These are phyloP conservation scores for Penicillium sp. DNA, from an alignment of 2,329 filamentous ascomycete genomes.

Conservation along the genomic window DNA sequence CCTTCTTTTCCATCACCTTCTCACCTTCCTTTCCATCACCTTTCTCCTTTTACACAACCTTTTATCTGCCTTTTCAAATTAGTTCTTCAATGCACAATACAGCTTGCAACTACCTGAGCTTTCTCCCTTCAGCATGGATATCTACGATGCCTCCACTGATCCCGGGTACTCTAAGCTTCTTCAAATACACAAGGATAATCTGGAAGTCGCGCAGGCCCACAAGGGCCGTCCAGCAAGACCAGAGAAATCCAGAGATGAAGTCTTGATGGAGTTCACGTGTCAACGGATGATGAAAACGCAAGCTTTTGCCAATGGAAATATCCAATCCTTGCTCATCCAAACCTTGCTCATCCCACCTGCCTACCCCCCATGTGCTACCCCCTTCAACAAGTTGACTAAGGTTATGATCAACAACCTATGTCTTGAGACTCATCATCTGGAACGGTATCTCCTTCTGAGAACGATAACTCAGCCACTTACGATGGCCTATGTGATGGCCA, in stretches of 20 bases:
- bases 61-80: no score
- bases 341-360: no score
- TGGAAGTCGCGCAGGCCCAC: conserved; percentile 10
- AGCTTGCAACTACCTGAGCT: no score
- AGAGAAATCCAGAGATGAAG: conserved; percentile 14
- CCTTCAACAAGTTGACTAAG: conserved; percentile 20
- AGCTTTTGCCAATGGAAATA: not conserved
- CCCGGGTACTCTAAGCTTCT: conserved; percentile 9
- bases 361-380: conserved; percentile 17
- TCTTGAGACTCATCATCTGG: conserved; percentile 42
- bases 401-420: conserved; percentile 30
- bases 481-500: conserved; percentile 31
- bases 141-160: conserved; percentile 10
- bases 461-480: conserved; percentile 27
- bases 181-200: conserved; percentile 6
- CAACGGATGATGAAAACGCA: conserved; percentile 3
- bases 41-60: no score
- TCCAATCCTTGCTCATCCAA: conserved; percentile 16
- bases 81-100: no score
- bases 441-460: conserved; percentile 32
- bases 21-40: no score
- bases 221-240: conserved; percentile 9
- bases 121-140: conserved; percentile 10
- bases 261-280: conserved; percentile 15
- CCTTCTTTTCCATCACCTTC: no score